A percentile compares a stretch with the other conserved stretches of the same genome.
Conservation (phyloP, 495 filamentous ascomycete species). For the Hypomontagnella submonticulosa region DNA sequence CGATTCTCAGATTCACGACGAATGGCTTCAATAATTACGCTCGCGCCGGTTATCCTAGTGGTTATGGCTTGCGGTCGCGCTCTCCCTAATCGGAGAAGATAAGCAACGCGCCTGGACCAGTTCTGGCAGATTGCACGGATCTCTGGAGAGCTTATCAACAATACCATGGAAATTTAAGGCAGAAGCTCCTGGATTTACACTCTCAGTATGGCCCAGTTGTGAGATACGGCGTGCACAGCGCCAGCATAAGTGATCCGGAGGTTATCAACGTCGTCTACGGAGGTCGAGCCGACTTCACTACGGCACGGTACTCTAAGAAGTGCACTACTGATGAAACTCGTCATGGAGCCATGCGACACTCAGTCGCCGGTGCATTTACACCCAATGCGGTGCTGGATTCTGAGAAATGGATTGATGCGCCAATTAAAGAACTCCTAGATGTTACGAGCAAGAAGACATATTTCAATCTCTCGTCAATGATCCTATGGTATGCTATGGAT, state of each 20-base stretch:
- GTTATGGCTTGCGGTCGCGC: slow-evolving; percentile 3
- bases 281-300: slow-evolving; percentile 44
- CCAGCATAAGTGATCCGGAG: slow-evolving; percentile 46
- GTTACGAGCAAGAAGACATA: slow-evolving; percentile 23
- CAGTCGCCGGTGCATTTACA: slow-evolving; percentile 47
- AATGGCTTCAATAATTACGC: too few relatives aligned
- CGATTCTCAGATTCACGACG: too few relatives aligned
- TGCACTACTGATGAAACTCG: slow-evolving; percentile 40
- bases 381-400: slow-evolving; percentile 41
- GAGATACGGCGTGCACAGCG: slow-evolving; percentile 44
- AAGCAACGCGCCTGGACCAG: slow-evolving; percentile 44
- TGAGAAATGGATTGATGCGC: slow-evolving; percentile 41
- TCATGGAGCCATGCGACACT: slow-evolving; percentile 39
- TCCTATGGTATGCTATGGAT: slow-evolving; percentile 48
- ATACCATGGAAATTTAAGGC: slow-evolving; percentile 35
- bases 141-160: slow-evolving; percentile 47
- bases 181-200: slow-evolving; percentile 41
- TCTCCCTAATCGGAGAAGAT: slow-evolving; percentile 37
- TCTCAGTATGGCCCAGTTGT: slow-evolving; percentile 42
- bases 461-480: slow-evolving; percentile 31
- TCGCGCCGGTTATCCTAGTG: too few relatives aligned
- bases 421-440: slow-evolving; percentile 34
- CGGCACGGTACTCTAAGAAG: slow-evolving; percentile 33
- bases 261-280: slow-evolving; percentile 46
- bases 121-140: slow-evolving; percentile 40